A percentile compares a stretch with the other conserved stretches of the same genome.
Evolutionary conservation across 106 monocot genomes (phyloP).

Genomic region (Ottelia alismoides): DNA sequence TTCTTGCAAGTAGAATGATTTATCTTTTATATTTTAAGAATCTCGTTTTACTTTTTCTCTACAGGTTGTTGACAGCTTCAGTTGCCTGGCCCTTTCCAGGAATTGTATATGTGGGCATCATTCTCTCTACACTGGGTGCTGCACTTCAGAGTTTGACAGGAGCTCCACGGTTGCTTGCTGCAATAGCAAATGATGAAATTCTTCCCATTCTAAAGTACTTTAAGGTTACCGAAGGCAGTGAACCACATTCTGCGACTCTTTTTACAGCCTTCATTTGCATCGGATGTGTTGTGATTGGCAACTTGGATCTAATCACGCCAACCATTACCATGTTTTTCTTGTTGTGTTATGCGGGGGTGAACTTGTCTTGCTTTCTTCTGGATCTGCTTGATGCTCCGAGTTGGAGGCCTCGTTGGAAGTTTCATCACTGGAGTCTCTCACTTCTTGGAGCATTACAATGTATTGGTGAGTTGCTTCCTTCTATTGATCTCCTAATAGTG

Average conservation of each 20-base stretch:
- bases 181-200: conserved; percentile 98
- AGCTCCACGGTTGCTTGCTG: conserved; percentile 90
- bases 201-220: conserved; percentile 94
- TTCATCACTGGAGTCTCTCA: conserved; percentile 98
- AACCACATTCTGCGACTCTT: conserved; percentile 84
- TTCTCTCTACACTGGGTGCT: conserved; percentile 93
- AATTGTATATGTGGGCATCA: conserved; percentile 85
- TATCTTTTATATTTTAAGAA: too few relatives aligned
- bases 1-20: too few relatives aligned
- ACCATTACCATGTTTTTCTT: conserved; percentile 99
- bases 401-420: conserved; percentile 97
- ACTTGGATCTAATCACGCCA: conserved; percentile 89
- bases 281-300: conserved; percentile 85
- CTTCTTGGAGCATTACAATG: conserved; percentile 81
- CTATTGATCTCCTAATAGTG: too few relatives aligned
- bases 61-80: conserved; percentile 86
- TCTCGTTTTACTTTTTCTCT: too few relatives aligned
- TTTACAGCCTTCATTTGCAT: conserved; percentile 93
- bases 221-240: conserved; percentile 63
- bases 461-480: conserved; percentile 44
- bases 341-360: conserved; percentile 89
- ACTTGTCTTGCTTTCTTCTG: conserved; percentile 88
- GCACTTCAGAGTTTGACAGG: conserved; percentile 92
- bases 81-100: conserved; percentile 92
- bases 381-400: conserved; percentile 99